phyloP scores from a whole-genome alignment of 441 rosid genomes.

The Pelargonium australe region DNA sequence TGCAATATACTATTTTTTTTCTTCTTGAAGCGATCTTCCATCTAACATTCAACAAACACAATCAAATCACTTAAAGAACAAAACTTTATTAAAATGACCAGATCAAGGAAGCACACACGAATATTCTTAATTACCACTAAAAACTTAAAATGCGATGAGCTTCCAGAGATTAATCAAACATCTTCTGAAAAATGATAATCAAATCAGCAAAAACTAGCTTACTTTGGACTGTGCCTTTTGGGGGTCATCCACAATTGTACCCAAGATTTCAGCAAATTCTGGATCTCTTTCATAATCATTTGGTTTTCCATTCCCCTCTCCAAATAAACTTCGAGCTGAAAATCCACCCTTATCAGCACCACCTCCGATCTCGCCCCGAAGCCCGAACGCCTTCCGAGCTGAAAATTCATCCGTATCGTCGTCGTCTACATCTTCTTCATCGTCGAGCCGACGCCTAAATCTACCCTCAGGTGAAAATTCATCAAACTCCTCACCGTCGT shows the following conservation, averaged over 20 bases:
- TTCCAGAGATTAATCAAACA: neutral
- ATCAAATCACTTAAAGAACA: conserved; percentile 1
- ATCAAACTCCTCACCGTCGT: neutral
- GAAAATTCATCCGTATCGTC: conserved; percentile 2
- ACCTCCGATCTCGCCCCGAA: neutral
- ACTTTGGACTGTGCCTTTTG: conserved; percentile 68
- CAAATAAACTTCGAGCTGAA: conserved; percentile 23
- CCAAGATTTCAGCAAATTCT: conserved; percentile 77
- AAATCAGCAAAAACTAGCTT: conserved; percentile 6
- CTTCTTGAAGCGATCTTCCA: conserved; percentile 80
- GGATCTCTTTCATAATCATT: conserved; percentile 67
- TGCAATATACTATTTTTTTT: conserved; percentile 74
- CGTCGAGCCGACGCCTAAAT: neutral
- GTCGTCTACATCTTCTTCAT: conserved; percentile 26
- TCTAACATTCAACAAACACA: conserved; percentile 33
- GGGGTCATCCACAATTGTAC: conserved; percentile 65
- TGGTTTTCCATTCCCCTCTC: conserved; percentile 38
- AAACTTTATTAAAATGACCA: neutral
- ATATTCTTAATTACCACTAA: neutral
- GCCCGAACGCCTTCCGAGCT: too few species aligned
- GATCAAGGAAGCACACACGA: neutral
- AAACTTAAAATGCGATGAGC: too few species aligned
- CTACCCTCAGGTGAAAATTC: neutral
- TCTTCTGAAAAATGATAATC: neutral
- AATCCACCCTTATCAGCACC: conserved; percentile 19